Base-by-base conservation (phyloP, 768 basidiomycete genomes). In the Lyophyllum semitale region DNA sequence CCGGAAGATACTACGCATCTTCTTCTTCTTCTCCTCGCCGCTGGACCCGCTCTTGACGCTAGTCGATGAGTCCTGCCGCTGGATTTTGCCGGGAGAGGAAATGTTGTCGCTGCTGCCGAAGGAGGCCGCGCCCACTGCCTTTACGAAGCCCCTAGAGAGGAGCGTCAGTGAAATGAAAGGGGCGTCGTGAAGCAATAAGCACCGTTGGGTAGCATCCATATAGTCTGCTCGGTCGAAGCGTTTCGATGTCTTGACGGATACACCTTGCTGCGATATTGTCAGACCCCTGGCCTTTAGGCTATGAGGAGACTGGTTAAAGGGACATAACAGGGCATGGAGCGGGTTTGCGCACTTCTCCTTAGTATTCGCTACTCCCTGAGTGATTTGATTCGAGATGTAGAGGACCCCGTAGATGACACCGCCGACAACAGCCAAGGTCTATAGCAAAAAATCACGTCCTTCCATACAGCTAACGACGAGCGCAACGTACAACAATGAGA, bases 151-250 rank as follows among this genome's bases (percentile, higher is more conserved):
- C 25, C 86, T 85, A 55, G 41, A 50, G 5, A 33, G 25, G 27
- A 35, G 25, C 15, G 22, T 55, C 23, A 37, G 22, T 8, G 17
- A 46, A 17, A 13, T 44, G 22, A 27, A 11, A 18, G 29, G 17
- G 9, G 38, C 23, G 5, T n/a, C 23, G 27, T 55, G 17, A 27
- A 6, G 41, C 17, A 18, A 17, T 12, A 62, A 74, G 58, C 53
- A 88, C 88, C 88, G 73, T 63, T 89, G 89, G 15, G 88, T 89
- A 7, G 87, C 86, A 62, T 89, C 87, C 3, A 90, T 72, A 56
- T 90, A 90, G 38, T 81, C 77, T 50, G 87, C 82, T 37, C 84
- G 74, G 56, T 83, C 82, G 58, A 86, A 78, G 6, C 78, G 76
- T 55, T 77, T 80, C 20, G 76, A 66, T 1, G 87, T 90, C 70